phyloP scores from a whole-genome alignment of 371 early-diverging fungal genomes.

The Actinomucor elegans region DNA sequence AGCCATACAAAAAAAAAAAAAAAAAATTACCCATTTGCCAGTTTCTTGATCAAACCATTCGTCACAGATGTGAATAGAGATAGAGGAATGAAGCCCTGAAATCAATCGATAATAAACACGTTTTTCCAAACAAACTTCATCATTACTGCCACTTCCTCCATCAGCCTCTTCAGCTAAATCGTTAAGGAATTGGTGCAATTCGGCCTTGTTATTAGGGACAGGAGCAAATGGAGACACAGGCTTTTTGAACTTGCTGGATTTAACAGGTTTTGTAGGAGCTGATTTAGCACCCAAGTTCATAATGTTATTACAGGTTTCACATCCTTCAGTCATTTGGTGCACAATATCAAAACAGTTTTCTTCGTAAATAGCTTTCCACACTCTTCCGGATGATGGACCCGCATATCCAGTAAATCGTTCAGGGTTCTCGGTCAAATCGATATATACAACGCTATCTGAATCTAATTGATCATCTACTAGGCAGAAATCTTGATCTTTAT shows the following conservation, averaged over 20 bases:
- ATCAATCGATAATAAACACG: slow-evolving; percentile 90
- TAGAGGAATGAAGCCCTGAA: slow-evolving; percentile 95
- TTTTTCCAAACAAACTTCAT: slow-evolving; percentile 83
- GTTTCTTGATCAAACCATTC: slow-evolving; percentile 86
- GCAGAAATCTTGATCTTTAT: slow-evolving; percentile 85
- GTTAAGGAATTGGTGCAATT: slow-evolving; percentile 43
- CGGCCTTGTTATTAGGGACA: slow-evolving; percentile 29
- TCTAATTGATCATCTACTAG: slow-evolving; percentile 81
- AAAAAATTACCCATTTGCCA: slow-evolving; percentile 78
- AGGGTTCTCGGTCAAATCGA: slow-evolving; percentile 89
- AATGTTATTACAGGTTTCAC: slow-evolving; percentile 43
- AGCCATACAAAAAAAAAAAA: neutral
- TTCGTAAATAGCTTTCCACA: slow-evolving; percentile 94
- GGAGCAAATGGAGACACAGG: slow-evolving; percentile 30
- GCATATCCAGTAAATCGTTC: slow-evolving; percentile 97
- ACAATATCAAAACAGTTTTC: slow-evolving; percentile 93
- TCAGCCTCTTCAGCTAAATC: slow-evolving; percentile 55
- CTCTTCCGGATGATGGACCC: slow-evolving; percentile 82
- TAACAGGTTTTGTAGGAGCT: too few relatives aligned
- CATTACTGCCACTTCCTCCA: slow-evolving; percentile 25
- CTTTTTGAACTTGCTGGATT: slow-evolving; percentile 28
- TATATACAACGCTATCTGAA: slow-evolving; percentile 66
- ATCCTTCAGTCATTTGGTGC: slow-evolving; percentile 59
- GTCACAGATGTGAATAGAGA: slow-evolving; percentile 96
- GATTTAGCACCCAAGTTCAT: slow-evolving; percentile 19